Conservation (phyloP, 805 yeast genomes). For the Yarrowia sp. region DNA sequence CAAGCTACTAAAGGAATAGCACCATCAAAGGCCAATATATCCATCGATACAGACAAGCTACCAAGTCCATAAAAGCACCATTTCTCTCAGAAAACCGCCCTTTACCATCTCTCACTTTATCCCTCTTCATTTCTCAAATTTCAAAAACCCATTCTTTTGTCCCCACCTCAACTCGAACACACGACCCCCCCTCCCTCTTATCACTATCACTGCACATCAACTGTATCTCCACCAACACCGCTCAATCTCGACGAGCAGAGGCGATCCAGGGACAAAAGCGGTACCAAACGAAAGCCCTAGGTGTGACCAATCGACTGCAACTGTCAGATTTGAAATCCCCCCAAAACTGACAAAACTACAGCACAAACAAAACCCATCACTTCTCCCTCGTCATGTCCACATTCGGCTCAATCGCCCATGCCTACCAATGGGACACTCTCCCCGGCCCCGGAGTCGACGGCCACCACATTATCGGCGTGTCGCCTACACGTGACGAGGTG, state of each 20-base stretch:
- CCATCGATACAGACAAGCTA: too few relatives aligned
- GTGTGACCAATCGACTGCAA: too few relatives aligned
- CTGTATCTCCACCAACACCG: too few relatives aligned
- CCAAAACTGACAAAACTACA: too few relatives aligned
- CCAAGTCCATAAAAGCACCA: too few relatives aligned
- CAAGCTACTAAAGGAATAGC: too few relatives aligned
- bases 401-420: conserved; percentile 68
- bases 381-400: conserved; percentile 49
- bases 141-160: too few relatives aligned
- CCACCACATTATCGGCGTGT: conserved; percentile 70
- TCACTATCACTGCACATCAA: background rate
- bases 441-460: conserved; percentile 51
- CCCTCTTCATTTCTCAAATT: background rate
- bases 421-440: conserved; percentile 61
- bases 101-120: too few relatives aligned
- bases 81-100: background rate
- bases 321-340: too few relatives aligned
- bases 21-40: too few relatives aligned
- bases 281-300: background rate
- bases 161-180: background rate
- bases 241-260: background rate
- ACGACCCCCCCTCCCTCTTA: background rate
- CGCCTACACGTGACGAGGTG: conserved; percentile 83
- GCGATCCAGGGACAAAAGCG: background rate
- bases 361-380: too few relatives aligned